Evolutionary conservation across 352 stramenopile species (phyloP), one percentile per base, ranked within the genome.

Genomic region (Pythium myriotylum): DNA sequence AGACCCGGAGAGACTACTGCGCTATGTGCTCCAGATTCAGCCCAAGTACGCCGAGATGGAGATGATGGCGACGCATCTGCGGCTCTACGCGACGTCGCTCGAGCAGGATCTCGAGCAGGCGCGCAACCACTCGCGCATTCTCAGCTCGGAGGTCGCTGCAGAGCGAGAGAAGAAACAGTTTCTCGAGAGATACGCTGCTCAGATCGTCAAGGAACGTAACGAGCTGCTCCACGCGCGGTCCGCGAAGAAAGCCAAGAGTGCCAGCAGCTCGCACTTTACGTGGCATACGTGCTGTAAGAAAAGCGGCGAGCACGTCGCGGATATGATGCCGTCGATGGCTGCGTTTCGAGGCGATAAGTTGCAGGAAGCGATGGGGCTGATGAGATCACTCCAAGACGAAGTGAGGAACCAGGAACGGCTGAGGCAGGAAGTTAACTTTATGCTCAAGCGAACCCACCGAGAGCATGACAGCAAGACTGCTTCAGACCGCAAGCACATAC

Each of bases 231-330:
- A 94, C 23, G 13, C 39, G 13, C 54, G 62, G 10, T 39, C 62
- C 3, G 68, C 75, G 10, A 84, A 76, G 63, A 86, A 88, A 55
- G 43, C 58, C 9, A 72, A 67, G 41, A 52, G 24, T 9, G 17
- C 33, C 10, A 24, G 26, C 3, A 57, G 20, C 8, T 17, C 46
- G 3, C 84, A 93, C 56, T 88, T 88, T 54, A 76, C 86, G 29
- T 94, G 86, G 86, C 86, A 94, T 47, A 72, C 79, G 6, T 94
- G 86, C 63, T 94, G 86, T 54, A 91, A 86, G 68, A 90, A 91
- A 67, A 92, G 83, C 54, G 68, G 67, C n/a, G 73, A 65, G 4
- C 80, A 91, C 45, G 62, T 77, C 5, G 55, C 88, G 32, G 86
- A 94, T 59, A 33, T 92, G 42, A 77, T 77, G 16, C 86, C 86